A percentile compares a stretch with the other conserved stretches of the same genome.
These are phyloP conservation scores for Talaromyces piceae DNA, from an alignment of 2,329 filamentous ascomycete genomes.

Conservation along the genomic window DNA sequence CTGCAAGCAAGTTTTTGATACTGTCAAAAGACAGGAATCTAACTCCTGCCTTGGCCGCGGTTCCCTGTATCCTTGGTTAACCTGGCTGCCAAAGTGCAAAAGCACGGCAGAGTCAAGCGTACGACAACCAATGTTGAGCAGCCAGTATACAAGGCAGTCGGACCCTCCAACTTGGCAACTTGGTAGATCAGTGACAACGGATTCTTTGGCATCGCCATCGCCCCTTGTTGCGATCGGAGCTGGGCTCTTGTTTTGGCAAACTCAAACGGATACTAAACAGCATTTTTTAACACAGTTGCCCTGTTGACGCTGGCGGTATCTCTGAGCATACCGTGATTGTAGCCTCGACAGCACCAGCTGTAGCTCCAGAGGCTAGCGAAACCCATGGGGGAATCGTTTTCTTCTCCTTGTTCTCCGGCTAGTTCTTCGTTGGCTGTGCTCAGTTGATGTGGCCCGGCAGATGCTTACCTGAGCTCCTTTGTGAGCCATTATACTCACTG, in stretches of 20 bases:
- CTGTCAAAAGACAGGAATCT: background rate
- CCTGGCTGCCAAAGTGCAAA: too few relatives aligned
- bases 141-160: background rate
- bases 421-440: background rate
- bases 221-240: background rate
- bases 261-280: background rate
- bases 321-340: background rate
- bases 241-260: conserved; percentile 1
- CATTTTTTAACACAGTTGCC: background rate
- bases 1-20: background rate
- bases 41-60: background rate
- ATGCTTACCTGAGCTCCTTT: background rate
- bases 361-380: background rate
- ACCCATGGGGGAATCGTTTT: background rate
- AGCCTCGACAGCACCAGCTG: background rate
- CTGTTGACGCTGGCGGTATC: background rate
- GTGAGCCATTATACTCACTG: background rate
- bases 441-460: background rate
- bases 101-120: background rate
- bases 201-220: background rate
- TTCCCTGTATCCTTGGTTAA: background rate
- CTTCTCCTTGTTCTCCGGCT: background rate
- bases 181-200: background rate
- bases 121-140: background rate
- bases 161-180: background rate